Evolutionary conservation across 495 filamentous ascomycete genomes (phyloP).

Genomic region (Aspergillus cavernicola): DNA sequence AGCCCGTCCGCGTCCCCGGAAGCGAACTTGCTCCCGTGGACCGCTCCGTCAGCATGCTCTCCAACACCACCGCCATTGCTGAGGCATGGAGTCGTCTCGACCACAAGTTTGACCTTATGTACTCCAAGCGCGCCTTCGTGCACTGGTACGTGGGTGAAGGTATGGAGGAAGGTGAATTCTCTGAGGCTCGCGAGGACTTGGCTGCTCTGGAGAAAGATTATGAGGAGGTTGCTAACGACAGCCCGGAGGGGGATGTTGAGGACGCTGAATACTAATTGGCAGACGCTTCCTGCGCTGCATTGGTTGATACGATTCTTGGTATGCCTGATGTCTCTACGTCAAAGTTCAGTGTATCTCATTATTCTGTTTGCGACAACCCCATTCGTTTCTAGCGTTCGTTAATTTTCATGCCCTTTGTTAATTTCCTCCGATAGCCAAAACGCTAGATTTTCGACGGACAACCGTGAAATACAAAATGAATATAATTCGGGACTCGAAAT

Average conservation of each 20-base stretch:
- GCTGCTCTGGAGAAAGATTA: slow-evolving; percentile 90
- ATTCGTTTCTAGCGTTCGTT: slow-evolving; percentile 29
- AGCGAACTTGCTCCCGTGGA: slow-evolving; percentile 79
- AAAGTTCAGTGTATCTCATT: slow-evolving; percentile 18
- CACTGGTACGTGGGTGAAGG: slow-evolving; percentile 96
- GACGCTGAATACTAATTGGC: slow-evolving; percentile 65
- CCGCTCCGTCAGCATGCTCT: slow-evolving; percentile 84
- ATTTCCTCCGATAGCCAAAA: slow-evolving; percentile 4
- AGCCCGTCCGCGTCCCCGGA: slow-evolving; percentile 74
- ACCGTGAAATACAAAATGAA: slow-evolving; percentile 10
- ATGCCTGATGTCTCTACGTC: slow-evolving; percentile 15
- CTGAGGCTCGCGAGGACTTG: slow-evolving; percentile 84
- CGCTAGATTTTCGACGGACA: slow-evolving; percentile 7
- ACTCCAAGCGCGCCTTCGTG: slow-evolving; percentile 91
- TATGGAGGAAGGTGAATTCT: slow-evolving; percentile 95
- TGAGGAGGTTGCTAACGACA: slow-evolving; percentile 82
- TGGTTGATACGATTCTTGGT: slow-evolving; percentile 23
- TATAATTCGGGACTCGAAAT: too few relatives aligned
- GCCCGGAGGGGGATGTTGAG: slow-evolving; percentile 55
- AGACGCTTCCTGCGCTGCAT: slow-evolving; percentile 1
- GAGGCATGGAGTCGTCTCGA: slow-evolving; percentile 88
- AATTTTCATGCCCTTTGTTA: neutral
- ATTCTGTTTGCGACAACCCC: slow-evolving; percentile 30
- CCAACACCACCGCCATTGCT: slow-evolving; percentile 87
- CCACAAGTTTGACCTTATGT: slow-evolving; percentile 96